Conservation (phyloP, 768 basidiomycete species). For the Aureoboletus auriporus region DNA sequence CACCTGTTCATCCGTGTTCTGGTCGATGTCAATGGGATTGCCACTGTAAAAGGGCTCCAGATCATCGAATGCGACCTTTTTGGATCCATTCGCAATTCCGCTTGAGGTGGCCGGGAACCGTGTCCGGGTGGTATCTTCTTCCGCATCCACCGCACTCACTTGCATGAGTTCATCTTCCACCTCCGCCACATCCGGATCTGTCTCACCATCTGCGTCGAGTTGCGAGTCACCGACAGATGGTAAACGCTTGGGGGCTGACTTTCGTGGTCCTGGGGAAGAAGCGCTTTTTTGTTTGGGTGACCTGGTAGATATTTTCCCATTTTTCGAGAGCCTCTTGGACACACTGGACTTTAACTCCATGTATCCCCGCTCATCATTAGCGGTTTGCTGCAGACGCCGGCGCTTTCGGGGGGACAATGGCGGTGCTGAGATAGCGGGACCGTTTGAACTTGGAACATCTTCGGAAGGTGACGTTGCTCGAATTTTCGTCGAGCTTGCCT, state of each 20-base stretch:
- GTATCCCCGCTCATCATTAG: conserved; percentile 8
- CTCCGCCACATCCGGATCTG: conserved; percentile 35
- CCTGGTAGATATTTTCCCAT: not conserved
- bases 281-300: conserved; percentile 22
- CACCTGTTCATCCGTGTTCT: conserved; percentile 13
- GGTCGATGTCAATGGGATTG: conserved; percentile 31
- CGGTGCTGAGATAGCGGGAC: conserved; percentile 19
- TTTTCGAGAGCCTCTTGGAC: conserved; percentile 10
- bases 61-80: conserved; percentile 23
- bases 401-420: conserved; percentile 21
- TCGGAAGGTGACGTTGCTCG: conserved; percentile 28
- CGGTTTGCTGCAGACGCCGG: conserved; percentile 11
- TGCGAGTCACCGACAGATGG: conserved; percentile 28
- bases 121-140: conserved; percentile 10
- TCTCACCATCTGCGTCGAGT: conserved; percentile 30
- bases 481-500: conserved; percentile 10
- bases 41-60: conserved; percentile 28
- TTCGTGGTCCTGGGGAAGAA: conserved; percentile 27
- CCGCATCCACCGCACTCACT: conserved; percentile 18
- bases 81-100: conserved; percentile 1
- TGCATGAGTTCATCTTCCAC: conserved; percentile 33
- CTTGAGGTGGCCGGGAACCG: not conserved
- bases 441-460: conserved; percentile 8
- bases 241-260: conserved; percentile 10
- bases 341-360: conserved; percentile 8